Conservation (phyloP, 2,329 filamentous ascomycete genomes). For the Talaromyces sp. region DNA sequence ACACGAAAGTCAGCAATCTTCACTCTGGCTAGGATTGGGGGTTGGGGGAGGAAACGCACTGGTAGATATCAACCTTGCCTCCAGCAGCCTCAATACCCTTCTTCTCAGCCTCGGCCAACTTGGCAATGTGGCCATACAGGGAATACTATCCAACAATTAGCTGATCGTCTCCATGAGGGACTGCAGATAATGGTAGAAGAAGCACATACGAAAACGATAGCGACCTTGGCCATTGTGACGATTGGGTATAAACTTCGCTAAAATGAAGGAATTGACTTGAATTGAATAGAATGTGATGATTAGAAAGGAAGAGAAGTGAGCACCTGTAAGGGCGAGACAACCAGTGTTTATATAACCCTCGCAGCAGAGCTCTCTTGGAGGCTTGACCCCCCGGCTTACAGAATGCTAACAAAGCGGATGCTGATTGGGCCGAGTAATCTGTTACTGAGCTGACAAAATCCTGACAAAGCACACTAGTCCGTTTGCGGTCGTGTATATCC, state of each 20-base stretch:
- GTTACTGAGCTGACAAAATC: slow-evolving; percentile 9
- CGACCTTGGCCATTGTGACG: slow-evolving; percentile 74
- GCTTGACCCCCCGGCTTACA: neutral
- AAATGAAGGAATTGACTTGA: neutral
- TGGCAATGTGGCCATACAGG: slow-evolving; percentile 84
- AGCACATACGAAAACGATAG: slow-evolving; percentile 77
- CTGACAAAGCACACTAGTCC: slow-evolving; percentile 12
- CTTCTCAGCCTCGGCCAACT: slow-evolving; percentile 84
- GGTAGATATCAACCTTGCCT: slow-evolving; percentile 74
- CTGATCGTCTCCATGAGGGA: neutral
- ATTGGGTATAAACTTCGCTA: neutral
- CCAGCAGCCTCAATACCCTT: slow-evolving; percentile 83
- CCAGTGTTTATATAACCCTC: slow-evolving; percentile 1
- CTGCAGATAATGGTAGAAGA: neutral
- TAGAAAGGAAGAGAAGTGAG: neutral
- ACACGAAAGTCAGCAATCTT: neutral
- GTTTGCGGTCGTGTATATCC: neutral
- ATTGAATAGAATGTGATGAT: neutral
- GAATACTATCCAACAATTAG: slow-evolving; percentile 63
- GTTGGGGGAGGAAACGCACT: slow-evolving; percentile 52
- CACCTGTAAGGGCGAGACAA: neutral
- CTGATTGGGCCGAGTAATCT: slow-evolving; percentile 2
- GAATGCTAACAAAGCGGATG: neutral
- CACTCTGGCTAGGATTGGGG: neutral
- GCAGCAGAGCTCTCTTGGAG: neutral